Evolutionary conservation across 2,329 filamentous ascomycete species (phyloP), one percentile per base, ranked within the genome.

Genomic region (Tolypocladium cylindrosporum): DNA sequence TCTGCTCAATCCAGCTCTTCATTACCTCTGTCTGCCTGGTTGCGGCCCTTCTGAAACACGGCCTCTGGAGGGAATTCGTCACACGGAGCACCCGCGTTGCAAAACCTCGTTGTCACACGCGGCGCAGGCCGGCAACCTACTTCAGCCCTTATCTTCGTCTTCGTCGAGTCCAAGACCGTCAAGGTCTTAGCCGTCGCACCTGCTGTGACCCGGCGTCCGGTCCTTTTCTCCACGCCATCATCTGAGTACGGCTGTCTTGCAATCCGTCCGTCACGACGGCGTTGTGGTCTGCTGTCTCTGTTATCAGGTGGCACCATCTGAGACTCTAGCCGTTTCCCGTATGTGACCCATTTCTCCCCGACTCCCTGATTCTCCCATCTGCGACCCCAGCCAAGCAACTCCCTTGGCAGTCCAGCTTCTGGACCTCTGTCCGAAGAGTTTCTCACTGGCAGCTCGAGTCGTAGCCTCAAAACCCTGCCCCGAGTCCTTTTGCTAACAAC

Each of bases 41-140:
- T 65, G 61, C 61, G 58, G 64, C 63, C 60, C 57, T 59, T 58
- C 65, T 68, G 66, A 67, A 68, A 68, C 66, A 59, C 59, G 58
- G 53, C 43, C 60, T 64, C 58, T 60, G 58, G 57, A 61, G 54
- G 53, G 59, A 45, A 61, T 50, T 55, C 41, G 55, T 59, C 42
- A 45, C 48, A 54, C 57, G 54, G 42, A 41, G 55, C 41, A 6
- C 37, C 24, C 51, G 36, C 55, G 39, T 39, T 48, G 39, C 36
- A 45, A 27, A 45, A 36, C 53, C 34, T 40, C 37, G 19, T 42
- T n/a, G 53, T 54, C 54, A 48, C 54, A 37, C 39, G 16, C 50
- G 27, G 4, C 50, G 31, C 42, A 13, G 40, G n/a, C 31, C 6
- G 24, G 14, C 48, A 42, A 37, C 50, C 52, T 43, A 51, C 24